Conservation (phyloP, 2,329 filamentous ascomycete genomes). For the Nothophaeocryptopus gaeumannii region DNA sequence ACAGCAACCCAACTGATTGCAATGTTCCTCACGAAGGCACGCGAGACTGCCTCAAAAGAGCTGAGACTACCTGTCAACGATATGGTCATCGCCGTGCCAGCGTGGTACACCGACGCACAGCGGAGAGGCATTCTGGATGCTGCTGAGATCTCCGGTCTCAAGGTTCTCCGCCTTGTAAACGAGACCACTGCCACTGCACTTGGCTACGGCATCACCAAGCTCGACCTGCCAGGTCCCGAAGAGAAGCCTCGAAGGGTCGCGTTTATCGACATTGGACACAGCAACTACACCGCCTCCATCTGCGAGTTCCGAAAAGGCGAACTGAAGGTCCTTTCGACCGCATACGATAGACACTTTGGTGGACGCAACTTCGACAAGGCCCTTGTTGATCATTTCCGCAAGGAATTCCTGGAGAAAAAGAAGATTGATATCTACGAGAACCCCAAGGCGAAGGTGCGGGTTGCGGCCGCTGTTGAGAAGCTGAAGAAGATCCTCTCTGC, state of each 20-base stretch:
- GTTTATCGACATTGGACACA: slow-evolving; percentile 94
- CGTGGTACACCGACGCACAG: slow-evolving; percentile 96
- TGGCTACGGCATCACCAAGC: slow-evolving; percentile 96
- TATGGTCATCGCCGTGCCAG: slow-evolving; percentile 87
- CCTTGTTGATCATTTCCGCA: slow-evolving; percentile 87
- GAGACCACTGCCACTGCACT: slow-evolving; percentile 95
- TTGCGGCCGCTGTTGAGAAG: slow-evolving; percentile 88
- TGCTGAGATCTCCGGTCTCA: slow-evolving; percentile 87
- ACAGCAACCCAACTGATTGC: slow-evolving; percentile 88
- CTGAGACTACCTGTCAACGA: slow-evolving; percentile 88
- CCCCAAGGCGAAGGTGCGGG: slow-evolving; percentile 83
- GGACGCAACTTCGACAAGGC: slow-evolving; percentile 96
- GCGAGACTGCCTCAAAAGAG: slow-evolving; percentile 80
- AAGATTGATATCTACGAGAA: slow-evolving; percentile 93
- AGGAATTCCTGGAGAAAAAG: slow-evolving; percentile 96
- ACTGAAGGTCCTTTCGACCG: slow-evolving; percentile 85
- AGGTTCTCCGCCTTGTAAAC: slow-evolving; percentile 91
- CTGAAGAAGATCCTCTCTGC: slow-evolving; percentile 97
- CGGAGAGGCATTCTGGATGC: slow-evolving; percentile 86
- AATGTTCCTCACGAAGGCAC: slow-evolving; percentile 96
- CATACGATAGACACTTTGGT: slow-evolving; percentile 94
- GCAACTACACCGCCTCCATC: slow-evolving; percentile 89
- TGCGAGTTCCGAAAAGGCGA: slow-evolving; percentile 98
- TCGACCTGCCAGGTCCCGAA: slow-evolving; percentile 81
- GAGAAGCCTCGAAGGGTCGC: slow-evolving; percentile 88